Evolutionary conservation across 371 early-diverging fungal genomes (phyloP), one percentile per base, ranked within the genome.

Genomic region (Coemansia sp.): DNA sequence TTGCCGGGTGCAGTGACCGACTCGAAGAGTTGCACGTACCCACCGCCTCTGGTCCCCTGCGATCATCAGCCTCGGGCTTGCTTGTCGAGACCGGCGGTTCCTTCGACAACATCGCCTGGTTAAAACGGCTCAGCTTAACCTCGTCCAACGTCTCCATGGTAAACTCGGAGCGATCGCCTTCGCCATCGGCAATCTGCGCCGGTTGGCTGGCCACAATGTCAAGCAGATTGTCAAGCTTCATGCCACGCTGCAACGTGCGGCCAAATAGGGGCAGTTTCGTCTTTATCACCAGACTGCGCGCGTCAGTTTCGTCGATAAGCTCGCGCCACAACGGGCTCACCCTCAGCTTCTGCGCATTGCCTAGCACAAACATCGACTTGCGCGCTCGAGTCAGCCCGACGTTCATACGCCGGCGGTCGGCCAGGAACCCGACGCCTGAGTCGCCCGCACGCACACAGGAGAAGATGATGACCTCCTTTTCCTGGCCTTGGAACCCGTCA

Each of bases 401-500:
- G 76, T 98, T 98, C 89, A 96, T 88, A 50, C 96, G 86, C 47
- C 90, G 81, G 32, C 83, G 81, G 78, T 99, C 99, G 10, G 87
- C 81, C 64, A 98, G 79, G 77, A 99, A 99, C 31, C 99, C 99
- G 50, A 98, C 90, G 9, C 90, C 86, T 4, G 82, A 76, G 10
- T 61, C 55, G 26, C 86, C 84, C 2, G 95, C 92, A 43, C 99
- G 86, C 9, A 99, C 99, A 63, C 94, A 93, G 0, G 96, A 94
- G 56, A 98, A 90, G 51, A 98, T 89, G 48, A 98, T 92, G 36
- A 96, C 90, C 35, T 96, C 98, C 76, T 93, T 94, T 68, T 99
- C 99, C 79, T 98, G 97, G 10, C 99, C 99, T 82, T 99, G 99
- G 77, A 98, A 99, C n/a, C 98, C 96, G 76, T 99, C 99, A 53